These are phyloP conservation scores for Ceratorhiza oryzae-sativae DNA, from an alignment of 1,284 basidiomycete species.

Conservation along the genomic window DNA sequence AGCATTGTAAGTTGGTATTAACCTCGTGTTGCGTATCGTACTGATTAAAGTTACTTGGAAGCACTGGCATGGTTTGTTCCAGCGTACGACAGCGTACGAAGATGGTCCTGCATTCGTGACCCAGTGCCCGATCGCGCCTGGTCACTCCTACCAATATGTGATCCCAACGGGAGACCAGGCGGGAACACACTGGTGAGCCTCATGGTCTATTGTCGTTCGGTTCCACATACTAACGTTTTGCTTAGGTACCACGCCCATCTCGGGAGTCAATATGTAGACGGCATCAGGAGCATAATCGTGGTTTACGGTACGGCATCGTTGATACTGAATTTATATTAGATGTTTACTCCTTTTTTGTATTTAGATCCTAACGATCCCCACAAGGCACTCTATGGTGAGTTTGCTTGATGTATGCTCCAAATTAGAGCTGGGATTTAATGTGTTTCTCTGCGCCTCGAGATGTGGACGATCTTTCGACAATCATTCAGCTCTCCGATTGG, in stretches of 20 bases:
- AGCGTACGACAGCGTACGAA: slow-evolving; percentile 48
- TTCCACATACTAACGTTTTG: neutral
- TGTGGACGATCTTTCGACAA: slow-evolving; percentile 45
- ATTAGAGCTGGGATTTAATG: neutral
- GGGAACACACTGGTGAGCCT: slow-evolving; percentile 55
- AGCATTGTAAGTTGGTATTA: slow-evolving; percentile 54
- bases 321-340: neutral
- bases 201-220: neutral
- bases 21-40: neutral
- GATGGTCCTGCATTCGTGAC: slow-evolving; percentile 49
- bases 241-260: slow-evolving; percentile 44
- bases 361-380: slow-evolving; percentile 34
- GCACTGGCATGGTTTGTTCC: slow-evolving; percentile 50
- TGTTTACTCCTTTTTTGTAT: neutral
- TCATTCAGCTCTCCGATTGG: slow-evolving; percentile 56
- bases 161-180: slow-evolving; percentile 52
- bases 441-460: slow-evolving; percentile 7
- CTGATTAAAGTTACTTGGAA: slow-evolving; percentile 43
- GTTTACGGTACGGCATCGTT: slow-evolving; percentile 47
- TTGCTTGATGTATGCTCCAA: neutral
- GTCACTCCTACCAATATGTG: slow-evolving; percentile 57
- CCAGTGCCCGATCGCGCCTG: slow-evolving; percentile 61
- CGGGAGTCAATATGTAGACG: slow-evolving; percentile 37
- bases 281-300: slow-evolving; percentile 44
- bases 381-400: slow-evolving; percentile 20